Evolutionary conservation across 305 asterid species (phyloP), one percentile per base, ranked within the genome.

Genomic region (Fraxinus sp.): DNA sequence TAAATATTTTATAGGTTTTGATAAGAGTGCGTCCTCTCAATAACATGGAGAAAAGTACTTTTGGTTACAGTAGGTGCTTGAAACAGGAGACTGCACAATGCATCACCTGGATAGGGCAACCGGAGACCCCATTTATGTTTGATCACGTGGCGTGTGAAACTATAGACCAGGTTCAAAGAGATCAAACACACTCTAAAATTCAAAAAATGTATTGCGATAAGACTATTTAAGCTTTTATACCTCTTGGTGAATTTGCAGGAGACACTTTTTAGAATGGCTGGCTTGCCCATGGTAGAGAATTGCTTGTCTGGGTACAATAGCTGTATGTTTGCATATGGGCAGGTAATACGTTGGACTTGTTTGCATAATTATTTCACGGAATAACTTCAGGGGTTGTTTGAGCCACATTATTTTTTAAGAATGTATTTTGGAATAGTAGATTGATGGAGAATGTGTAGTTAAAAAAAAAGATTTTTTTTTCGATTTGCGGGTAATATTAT

Each of bases 261-360:
- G 86, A 94, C 97, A 79, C 94, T 97, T 77, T 97, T 97, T 85
- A 87, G 94, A 88, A 88, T 97, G 91, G 97, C 90, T 86, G 99
- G 99, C 64, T 88, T 97, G 92, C 98, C 98, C 35, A 97, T 97
- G 98, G 97, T 97, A 64, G 99, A 97, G 89, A 97, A 97, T 83
- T 97, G 98, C 88, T 88, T 97, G 89, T 93, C 98, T 32, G 99
- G 98, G 78, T 97, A 97, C 86, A 94, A 97, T 78, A 97, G 99
- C 87, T 97, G 98, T 87, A 93, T 97, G 96, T 97, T 97, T 90
- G 99, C 99, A 59, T 97, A 97, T 77, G 99, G 99, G 73, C 99
- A 97, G 98, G 99, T 97, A 89, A 75, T 62, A 52, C 26, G 18
- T 33, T 59, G 5, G 68, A 78, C 39, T 32, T 24, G 55, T 52